These are phyloP conservation scores for Lasiodiplodia hormozganensis DNA, from an alignment of 2,329 filamentous ascomycete genomes.

Conservation along the genomic window DNA sequence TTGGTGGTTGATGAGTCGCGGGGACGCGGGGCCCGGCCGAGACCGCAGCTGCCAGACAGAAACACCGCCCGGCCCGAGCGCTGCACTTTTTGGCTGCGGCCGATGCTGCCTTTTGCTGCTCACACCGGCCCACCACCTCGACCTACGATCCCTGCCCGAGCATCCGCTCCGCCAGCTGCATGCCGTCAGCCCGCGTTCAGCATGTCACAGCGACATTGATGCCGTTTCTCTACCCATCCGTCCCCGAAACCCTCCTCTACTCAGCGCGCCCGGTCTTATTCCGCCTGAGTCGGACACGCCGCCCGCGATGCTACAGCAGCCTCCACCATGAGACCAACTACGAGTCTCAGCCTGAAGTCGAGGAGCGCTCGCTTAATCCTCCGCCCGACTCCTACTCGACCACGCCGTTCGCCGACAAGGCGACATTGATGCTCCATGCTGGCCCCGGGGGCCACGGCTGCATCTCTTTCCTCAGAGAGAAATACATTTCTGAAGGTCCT, in stretches of 20 bases:
- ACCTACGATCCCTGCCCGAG: neutral
- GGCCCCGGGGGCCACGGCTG: slow-evolving; percentile 89
- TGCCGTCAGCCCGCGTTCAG: slow-evolving; percentile 22
- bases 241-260: slow-evolving; percentile 37
- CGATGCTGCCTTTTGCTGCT: neutral
- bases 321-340: slow-evolving; percentile 12
- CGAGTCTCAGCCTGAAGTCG: slow-evolving; percentile 28
- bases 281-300: slow-evolving; percentile 35
- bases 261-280: slow-evolving; percentile 18
- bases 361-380: slow-evolving; percentile 71
- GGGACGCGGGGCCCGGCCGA: neutral
- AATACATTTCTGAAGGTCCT: slow-evolving; percentile 85
- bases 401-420: slow-evolving; percentile 86
- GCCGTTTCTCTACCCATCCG: slow-evolving; percentile 55
- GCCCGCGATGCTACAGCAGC: slow-evolving; percentile 41
- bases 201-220: slow-evolving; percentile 42
- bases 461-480: slow-evolving; percentile 91
- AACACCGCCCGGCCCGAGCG: neutral
- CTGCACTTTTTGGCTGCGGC: slow-evolving; percentile 8
- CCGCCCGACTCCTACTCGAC: slow-evolving; percentile 82
- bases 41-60: slow-evolving; percentile 1
- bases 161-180: slow-evolving; percentile 21
- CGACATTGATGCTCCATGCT: slow-evolving; percentile 76
- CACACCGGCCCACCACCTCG: neutral
- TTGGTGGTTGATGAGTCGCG: slow-evolving; percentile 11